Percentiles rank a stretch among this genome's conserved stretches.
Evolutionary conservation across 75 land plant genomes (phyloP).

Genomic region (Larix kaempferi): DNA sequence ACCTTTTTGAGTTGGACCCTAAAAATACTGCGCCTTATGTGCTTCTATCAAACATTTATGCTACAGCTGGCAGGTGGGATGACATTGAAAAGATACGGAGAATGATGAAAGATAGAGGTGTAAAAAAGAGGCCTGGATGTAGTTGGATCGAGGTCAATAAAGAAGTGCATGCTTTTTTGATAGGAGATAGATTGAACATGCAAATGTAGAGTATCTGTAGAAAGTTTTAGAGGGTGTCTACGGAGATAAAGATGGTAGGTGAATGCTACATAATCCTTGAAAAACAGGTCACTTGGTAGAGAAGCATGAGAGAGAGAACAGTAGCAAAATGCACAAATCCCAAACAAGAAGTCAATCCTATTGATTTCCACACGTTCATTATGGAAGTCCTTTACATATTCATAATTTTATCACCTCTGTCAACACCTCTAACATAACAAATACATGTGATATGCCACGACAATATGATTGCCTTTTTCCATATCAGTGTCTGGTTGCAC

Average conservation of each 20-base stretch:
- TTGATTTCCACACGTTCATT: too few relatives aligned
- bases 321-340: too few relatives aligned
- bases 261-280: too few relatives aligned
- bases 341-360: too few relatives aligned
- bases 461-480: too few relatives aligned
- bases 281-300: too few relatives aligned
- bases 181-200: background rate
- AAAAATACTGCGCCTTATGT: slow-evolving; percentile 15
- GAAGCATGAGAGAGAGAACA: too few relatives aligned
- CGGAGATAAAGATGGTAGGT: background rate
- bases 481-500: too few relatives aligned
- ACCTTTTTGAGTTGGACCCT: slow-evolving; percentile 7
- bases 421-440: too few relatives aligned
- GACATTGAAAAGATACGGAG: slow-evolving; percentile 7
- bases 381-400: too few relatives aligned
- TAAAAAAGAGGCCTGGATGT: slow-evolving; percentile 12
- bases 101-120: slow-evolving; percentile 23
- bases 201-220: background rate
- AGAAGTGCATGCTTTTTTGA: background rate
- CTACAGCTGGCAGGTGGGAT: slow-evolving; percentile 16
- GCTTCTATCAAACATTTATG: slow-evolving; percentile 19
- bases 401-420: too few relatives aligned
- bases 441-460: too few relatives aligned
- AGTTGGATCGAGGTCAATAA: slow-evolving; percentile 13
- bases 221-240: background rate